Base-by-base conservation (phyloP, 176 grass and related monocot genomes). In the Ensete glaucum region DNA sequence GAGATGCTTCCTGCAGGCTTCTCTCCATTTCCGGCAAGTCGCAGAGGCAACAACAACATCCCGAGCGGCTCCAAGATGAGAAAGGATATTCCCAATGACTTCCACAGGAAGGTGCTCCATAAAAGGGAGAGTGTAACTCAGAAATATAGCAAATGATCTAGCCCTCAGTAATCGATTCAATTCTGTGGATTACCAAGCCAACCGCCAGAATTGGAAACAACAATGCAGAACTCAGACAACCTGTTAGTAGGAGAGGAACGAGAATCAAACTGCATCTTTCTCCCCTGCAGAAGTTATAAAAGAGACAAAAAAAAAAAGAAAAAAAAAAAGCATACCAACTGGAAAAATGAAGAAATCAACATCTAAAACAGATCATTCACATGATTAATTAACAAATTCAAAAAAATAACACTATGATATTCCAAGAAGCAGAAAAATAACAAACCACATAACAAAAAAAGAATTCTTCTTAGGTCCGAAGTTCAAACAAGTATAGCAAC, bases 51-150 rank as follows among this genome's bases (percentile, higher is more conserved):
- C 76, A 79, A 98, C 81, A 26, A 93, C 88, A 80, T 98, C 80
- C 1, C 82, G 84, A 62, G 94, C 94, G 76, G 67, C 79, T 64
- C 77, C 82, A 76, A 93, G 75, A 76, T 91, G 90, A 9, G 94
- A 90, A 78, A 98, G 86, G 67, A 98, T 87, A 73, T 91, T 93
- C 26, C 90, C 94, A 22, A 98, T 84, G 15, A 98, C 89, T 89
- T 98, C 94, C 4, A 98, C 88, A 1, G 94, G 94, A 19, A 98
- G 80, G 54, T 87, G 56, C 66, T 98, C 90, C 94, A 98, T 96
- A 79, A 74, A 77, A 43, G 50, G 19, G 16, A 48, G 17, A 69
- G 19, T 6, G 34, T 43, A 43, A 43, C 34, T 43, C 34, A 27
- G 1, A 64, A 64, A 57, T 17, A 57, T 22, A 82, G 48, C 34